These are phyloP conservation scores for Aspergillus ellipticus DNA, from an alignment of 495 filamentous ascomycete genomes.

Conservation along the genomic window DNA sequence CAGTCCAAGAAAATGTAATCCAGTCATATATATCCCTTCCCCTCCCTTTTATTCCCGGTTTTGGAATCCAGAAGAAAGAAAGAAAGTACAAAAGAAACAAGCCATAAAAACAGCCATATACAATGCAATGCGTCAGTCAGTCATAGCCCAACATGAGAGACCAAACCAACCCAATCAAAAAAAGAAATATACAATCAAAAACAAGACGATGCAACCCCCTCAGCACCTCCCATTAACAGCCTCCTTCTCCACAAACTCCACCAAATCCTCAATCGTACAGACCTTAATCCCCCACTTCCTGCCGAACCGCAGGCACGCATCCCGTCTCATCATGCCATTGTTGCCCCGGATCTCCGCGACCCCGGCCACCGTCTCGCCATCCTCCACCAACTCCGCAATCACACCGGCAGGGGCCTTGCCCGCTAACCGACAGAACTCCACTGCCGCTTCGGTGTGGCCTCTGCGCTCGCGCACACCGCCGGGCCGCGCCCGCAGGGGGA, in stretches of 20 bases:
- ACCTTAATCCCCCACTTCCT: constrained; percentile 85
- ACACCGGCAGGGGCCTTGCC: constrained; percentile 73
- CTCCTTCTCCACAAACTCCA: constrained; percentile 66
- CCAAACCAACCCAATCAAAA: too few relatives aligned
- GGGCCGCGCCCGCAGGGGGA: constrained; percentile 74
- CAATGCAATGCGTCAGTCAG: too few relatives aligned
- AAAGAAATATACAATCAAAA: neutral
- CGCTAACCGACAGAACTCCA: constrained; percentile 79
- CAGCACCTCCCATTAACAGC: constrained; percentile 30
- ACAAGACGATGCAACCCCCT: neutral
- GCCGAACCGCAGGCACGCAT: constrained; percentile 86
- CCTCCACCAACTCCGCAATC: constrained; percentile 83
- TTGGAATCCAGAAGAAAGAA: too few relatives aligned
- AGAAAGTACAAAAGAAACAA: too few relatives aligned
- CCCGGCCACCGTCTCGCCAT: constrained; percentile 63
- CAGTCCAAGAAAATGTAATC: neutral
- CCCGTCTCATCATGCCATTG: constrained; percentile 87
- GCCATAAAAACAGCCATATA: too few relatives aligned
- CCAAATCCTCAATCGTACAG: constrained; percentile 91
- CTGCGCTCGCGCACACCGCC: constrained; percentile 75
- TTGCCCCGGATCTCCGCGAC: constrained; percentile 53
- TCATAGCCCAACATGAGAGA: too few relatives aligned
- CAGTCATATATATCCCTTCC: neutral
- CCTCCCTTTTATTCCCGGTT: too few relatives aligned
- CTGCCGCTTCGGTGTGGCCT: constrained; percentile 90